A percentile compares a stretch with the other conserved stretches of the same genome.
Conservation (phyloP, 441 rosid species). For the Pelargonium fulgidum region DNA sequence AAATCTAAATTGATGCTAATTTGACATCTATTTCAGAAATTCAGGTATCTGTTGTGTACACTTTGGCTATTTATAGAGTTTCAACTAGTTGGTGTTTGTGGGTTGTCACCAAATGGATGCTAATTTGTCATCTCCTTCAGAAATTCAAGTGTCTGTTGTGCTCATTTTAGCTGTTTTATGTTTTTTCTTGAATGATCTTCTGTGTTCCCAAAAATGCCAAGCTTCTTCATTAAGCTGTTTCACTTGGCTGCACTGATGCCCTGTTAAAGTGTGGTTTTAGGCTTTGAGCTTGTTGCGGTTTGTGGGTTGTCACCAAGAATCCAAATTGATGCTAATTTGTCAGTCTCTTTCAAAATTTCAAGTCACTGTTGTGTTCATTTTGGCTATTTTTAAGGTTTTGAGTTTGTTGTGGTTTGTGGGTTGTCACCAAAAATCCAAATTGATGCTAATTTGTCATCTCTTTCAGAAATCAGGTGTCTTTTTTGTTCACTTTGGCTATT, state of each 20-base stretch:
- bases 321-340: not conserved
- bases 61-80: not conserved
- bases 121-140: not conserved
- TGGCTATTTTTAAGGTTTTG: no score
- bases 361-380: no score
- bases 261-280: no score
- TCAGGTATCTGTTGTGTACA: not conserved
- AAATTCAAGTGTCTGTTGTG: no score
- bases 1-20: not conserved
- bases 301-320: not conserved
- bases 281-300: not conserved
- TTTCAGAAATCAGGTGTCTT: not conserved
- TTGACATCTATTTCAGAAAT: not conserved
- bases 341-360: not conserved
- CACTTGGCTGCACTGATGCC: no score
- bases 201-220: no score
- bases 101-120: not conserved
- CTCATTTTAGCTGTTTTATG: no score
- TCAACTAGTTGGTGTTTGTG: no score
- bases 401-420: not conserved
- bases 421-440: not conserved
- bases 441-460: slow-evolving; percentile 3
- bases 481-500: not conserved
- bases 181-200: no score
- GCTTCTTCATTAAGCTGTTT: no score